Evolutionary conservation across 352 stramenopile species (phyloP), one percentile per base, ranked within the genome.

Genomic region (Phytophthora brassicae): DNA sequence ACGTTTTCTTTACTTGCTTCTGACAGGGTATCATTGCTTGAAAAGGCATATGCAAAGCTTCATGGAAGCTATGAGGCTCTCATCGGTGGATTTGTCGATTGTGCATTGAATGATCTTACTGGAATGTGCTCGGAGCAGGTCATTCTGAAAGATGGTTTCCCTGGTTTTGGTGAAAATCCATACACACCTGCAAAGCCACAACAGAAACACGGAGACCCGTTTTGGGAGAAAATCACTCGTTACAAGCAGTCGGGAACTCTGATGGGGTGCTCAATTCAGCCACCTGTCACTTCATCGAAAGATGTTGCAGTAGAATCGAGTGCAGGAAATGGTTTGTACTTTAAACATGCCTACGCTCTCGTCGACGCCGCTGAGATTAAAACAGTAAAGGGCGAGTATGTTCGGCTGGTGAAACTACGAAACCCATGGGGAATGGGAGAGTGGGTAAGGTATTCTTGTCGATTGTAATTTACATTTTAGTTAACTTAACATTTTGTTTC

Each of bases 11-110:
- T 22, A 24, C 8, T 26, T 45, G 36, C n/a, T 45, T 8, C 4
- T 59, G 39, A 31, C 19, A 94, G 90, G 90, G 90, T 97, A 3
- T 74, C 86, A 1, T 44, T 97, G 8, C 49, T 97, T 0, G 90
- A 97, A 59, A 98, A 98, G 49, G 92, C 91, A 2, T 98, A 97
- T 52, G 92, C 92, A 5, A 98, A 98, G 62, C 73, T 98, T 2
- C 81, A 97, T 50, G 88, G 88, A 14, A 92, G 76, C 51, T 98
- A 97, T 48, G 89, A 96, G 49, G 60, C 79, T 0, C 65, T 97
- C 7, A 96, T 96, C 45, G 90, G 92, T 26, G 92, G 92, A 13
- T 97, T 95, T 38, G 75, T 97, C 7, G 89, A 97, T 54, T 88
- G 93, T 3, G 92, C 82, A 3, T 56, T 98, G 9, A 90, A 92